These are phyloP conservation scores for Amanita pallidorosea DNA, from an alignment of 768 basidiomycete genomes.

Conservation along the genomic window DNA sequence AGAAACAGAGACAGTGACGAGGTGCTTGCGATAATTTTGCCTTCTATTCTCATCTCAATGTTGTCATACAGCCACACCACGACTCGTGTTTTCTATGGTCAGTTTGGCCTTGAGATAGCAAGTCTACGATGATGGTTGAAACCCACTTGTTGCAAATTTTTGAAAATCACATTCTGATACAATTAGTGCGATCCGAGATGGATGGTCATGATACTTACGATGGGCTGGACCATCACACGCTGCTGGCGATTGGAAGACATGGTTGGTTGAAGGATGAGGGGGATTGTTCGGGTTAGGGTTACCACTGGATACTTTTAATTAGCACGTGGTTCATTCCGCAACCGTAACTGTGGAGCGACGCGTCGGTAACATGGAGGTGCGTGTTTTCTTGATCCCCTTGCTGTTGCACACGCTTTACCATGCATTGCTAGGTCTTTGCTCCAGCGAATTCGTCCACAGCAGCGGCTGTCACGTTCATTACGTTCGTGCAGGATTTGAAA, in stretches of 20 bases:
- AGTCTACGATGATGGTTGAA: neutral
- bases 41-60: slow-evolving; percentile 92
- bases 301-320: neutral
- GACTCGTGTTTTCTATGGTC: slow-evolving; percentile 64
- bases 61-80: slow-evolving; percentile 97
- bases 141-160: slow-evolving; percentile 81
- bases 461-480: slow-evolving; percentile 97
- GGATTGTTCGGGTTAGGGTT: slow-evolving; percentile 17
- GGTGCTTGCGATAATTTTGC: slow-evolving; percentile 80
- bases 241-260: slow-evolving; percentile 85
- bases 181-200: neutral
- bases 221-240: slow-evolving; percentile 99
- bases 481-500: slow-evolving; percentile 98
- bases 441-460: slow-evolving; percentile 89
- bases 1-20: slow-evolving; percentile 2
- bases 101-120: slow-evolving; percentile 6
- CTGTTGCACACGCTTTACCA: too few species aligned
- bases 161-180: slow-evolving; percentile 89
- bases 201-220: slow-evolving; percentile 47
- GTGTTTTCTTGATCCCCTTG: neutral
- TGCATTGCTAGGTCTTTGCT: slow-evolving; percentile 42
- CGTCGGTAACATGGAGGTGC: slow-evolving; percentile 20
- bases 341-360: slow-evolving; percentile 14
- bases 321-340: slow-evolving; percentile 14
- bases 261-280: slow-evolving; percentile 16